Base-by-base conservation (phyloP, 2,329 filamentous ascomycete genomes). In the Aspergillus texensis region DNA sequence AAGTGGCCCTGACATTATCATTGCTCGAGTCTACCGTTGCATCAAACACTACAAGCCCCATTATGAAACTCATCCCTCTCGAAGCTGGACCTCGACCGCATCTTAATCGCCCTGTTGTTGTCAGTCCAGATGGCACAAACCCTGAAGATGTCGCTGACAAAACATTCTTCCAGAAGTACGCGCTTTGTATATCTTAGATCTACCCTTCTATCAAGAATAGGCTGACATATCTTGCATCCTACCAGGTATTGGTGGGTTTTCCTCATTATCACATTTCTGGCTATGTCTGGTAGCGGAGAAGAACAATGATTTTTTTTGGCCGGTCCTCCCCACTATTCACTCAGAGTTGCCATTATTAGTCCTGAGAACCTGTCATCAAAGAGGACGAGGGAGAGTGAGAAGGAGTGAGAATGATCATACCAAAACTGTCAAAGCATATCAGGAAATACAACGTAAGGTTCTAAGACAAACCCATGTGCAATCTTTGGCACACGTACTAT, bases 201-300 rank as follows among this genome's bases (percentile, higher is more conserved):
- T 28, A 28, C 11, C 5, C 36, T 28, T 24, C 12, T 24, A 24
- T 19, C 24, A 36, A 11, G 56, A 8, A 19, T 3, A 30, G 28
- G 12, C 65, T 66, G 48, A 68, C 57, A 43, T 57, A n/a, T 52
- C 60, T 3, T 32, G 48, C 16, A n/a, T 52, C 8, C 28, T 57
- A 55, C 24, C 65, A 81, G 81, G 64, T 83, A 83, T 67, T 83
- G 81, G 81, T 83, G 80, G 80, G 75, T 81, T 46, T 73, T 81
- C 59, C 72, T 80, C 65, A 75, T 80, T 41, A 64, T 80, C 39
- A 72, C 74, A 14, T 74, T 83, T 62, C 62, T 83, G 61, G 74
- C 73, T 30, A 74, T 82, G 74, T 77, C 77, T 21, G 78, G 79
- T 43, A 76, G 79, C 43, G 79, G 77, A 21, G 79, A 77, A 56